Percentiles rank a stretch among this genome's conserved stretches.
Evolutionary conservation across 129 eudicot genomes (phyloP).

Genomic region (sunflower (Helianthus annuus)): HanXRQr2.0-SUNRISE NC_035433.2:3240361-3240860

Average conservation of each 20-base stretch:
- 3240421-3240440: constrained; percentile 84
- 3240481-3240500: not conserved
- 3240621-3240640: no score
- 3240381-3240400: constrained; percentile 98
- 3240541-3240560: constrained; percentile 95
- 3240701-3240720: constrained; percentile 71
- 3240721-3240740: constrained; percentile 65
- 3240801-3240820: constrained; percentile 81
- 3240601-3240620: no score
- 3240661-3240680: no score
- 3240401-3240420: constrained; percentile 75
- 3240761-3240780: constrained; percentile 84
- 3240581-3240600: constrained; percentile 84
- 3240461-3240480: not conserved
- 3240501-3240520: constrained; percentile 43
- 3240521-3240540: constrained; percentile 81
- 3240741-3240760: constrained; percentile 89
- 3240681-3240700: constrained; percentile 65
- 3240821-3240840: no score
- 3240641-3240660: no score
- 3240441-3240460: not conserved
- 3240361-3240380: constrained; percentile 83
- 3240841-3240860: no score
- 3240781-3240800: constrained; percentile 82
- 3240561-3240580: constrained; percentile 86